Base-by-base conservation (phyloP, 1,284 basidiomycete genomes). In the Porogramme epimiltina region DNA sequence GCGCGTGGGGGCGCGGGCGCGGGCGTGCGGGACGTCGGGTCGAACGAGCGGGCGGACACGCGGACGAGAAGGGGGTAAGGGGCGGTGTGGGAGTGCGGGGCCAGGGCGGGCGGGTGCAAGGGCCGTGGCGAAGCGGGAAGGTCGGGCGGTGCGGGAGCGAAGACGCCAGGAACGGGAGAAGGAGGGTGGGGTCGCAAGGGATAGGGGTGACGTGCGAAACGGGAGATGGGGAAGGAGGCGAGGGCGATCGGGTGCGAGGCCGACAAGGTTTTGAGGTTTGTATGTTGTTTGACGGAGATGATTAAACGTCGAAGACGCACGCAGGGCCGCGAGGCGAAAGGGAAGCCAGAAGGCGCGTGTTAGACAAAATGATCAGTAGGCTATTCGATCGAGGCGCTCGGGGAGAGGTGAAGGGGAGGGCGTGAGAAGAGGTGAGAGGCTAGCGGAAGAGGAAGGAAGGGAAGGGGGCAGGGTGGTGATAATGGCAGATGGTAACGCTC, bases 401-500 rank as follows among this genome's bases (percentile, higher is more conserved):
- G 13, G 16, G 34, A 37, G 46, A 45, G 40, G 42, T 41, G 33
- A 28, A 48, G 42, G 31, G 13, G 23, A 19, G 23, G 26, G 25
- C 19, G 41, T 42, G 51, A 28, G 28, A 44, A 22, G 50, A 13
- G 16, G 34, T 6, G 34, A 5, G n/a, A n/a, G 34, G 9, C 16
- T 37, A 31, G 13, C 8, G 16, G 9, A 13, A 6, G 34, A n/a
- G n/a, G 9, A 37, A 5, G n/a, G 19, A 19, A 41, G 28, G 42
- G 42, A 34, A 31, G 25, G 48, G 46, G 16, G 49, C 48, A 56
- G 31, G 38, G 13, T 18, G n/a, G n/a, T 6, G 34, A 18, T 9
- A 37, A 37, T 9, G 34, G 5, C 5, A 9, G 34, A 37, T 18
- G 34, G n/a, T 37, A n/a, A 20, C 18, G 42, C 23, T 63, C 71